Base-by-base conservation (phyloP, 495 filamentous ascomycete genomes). In the Penicillium ucsense region DNA sequence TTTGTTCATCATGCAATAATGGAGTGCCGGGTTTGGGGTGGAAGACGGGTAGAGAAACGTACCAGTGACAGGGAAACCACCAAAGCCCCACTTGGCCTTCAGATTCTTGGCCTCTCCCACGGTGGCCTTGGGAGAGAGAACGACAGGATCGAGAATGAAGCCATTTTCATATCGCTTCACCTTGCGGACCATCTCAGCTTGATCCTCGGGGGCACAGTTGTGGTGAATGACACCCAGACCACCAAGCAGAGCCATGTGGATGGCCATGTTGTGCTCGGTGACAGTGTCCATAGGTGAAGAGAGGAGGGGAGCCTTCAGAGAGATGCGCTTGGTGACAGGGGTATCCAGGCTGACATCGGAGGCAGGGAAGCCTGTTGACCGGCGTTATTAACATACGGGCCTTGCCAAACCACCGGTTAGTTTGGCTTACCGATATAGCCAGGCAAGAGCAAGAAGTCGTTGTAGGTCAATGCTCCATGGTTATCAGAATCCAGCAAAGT, bases 211-310 rank as follows among this genome's bases (percentile, higher is more conserved):
- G 33, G 89, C 89, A 75, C 92, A 99, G 76, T 99, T 99, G 79
- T 99, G 94, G 72, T 99, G 92, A 54, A 99, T 94, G 47, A 97
- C 87, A 67, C 92, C 92, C 32, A 99, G 76, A 61, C 92, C 92
- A 66, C 92, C 92, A 57, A 97, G 84, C 41, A 97, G 79, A 33
- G 92, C 92, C 85, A 99, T 95, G 73, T 95, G 87, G 57, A 99
- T 96, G 43, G 92, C 92, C 92, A 99, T 99, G 63, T 92, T 89
- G 67, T 94, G 85, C 71, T 97, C 92, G 9, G 92, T 99, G 59
- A 99, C 92, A 33, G 92, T 99, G 75, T 99, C 92, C 92, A 99
- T 99, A 56, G 92, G 94, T 28, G 90, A 96, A 28, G 94, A 97
- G 41, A 95, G 77, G 56, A 99, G 83, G 36, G 92, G 92, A 7